Conservation (phyloP, 2,329 filamentous ascomycete species). For the Trichoderma citrinoviride region DNA sequence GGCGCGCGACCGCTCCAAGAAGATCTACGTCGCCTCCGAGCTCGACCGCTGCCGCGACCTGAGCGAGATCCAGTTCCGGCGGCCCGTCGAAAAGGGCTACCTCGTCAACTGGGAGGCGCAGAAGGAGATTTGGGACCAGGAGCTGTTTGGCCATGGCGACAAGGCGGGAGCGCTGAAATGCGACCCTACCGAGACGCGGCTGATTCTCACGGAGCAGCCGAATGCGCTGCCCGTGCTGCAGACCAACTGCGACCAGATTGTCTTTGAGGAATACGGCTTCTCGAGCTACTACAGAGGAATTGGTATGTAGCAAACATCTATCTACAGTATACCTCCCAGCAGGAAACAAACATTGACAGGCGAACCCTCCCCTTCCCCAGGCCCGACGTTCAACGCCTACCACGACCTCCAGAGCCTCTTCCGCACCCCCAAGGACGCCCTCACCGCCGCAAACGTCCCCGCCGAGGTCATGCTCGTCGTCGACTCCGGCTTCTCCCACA, state of each 20-base stretch:
- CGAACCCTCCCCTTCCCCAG: slow-evolving; percentile 44
- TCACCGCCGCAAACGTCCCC: slow-evolving; percentile 47
- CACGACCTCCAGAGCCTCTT: slow-evolving; percentile 72
- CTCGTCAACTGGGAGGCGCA: slow-evolving; percentile 96
- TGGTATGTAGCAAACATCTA: slow-evolving; percentile 44
- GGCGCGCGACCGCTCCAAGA: slow-evolving; percentile 74
- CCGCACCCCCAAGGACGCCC: slow-evolving; percentile 53
- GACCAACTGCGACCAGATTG: slow-evolving; percentile 88
- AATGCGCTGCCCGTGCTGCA: slow-evolving; percentile 80
- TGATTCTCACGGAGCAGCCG: slow-evolving; percentile 82
- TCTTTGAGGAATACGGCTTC: slow-evolving; percentile 97
- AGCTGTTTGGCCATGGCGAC: slow-evolving; percentile 71
- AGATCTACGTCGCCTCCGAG: slow-evolving; percentile 76
- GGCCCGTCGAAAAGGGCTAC: slow-evolving; percentile 91
- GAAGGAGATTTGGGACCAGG: slow-evolving; percentile 91
- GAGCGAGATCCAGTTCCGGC: slow-evolving; percentile 80
- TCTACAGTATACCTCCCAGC: too few relatives aligned
- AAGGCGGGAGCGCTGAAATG: slow-evolving; percentile 61
- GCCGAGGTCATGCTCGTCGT: slow-evolving; percentile 83
- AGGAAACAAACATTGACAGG: neutral
- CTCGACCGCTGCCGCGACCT: slow-evolving; percentile 80
- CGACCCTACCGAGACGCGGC: slow-evolving; percentile 75
- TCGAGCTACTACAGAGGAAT: slow-evolving; percentile 76
- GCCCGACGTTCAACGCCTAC: slow-evolving; percentile 75
- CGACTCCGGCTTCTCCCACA: slow-evolving; percentile 91